Percentiles rank a stretch among this genome's conserved stretches.
Conservation (phyloP, 257 asterid species). For the Solanum paucissectum region DNA sequence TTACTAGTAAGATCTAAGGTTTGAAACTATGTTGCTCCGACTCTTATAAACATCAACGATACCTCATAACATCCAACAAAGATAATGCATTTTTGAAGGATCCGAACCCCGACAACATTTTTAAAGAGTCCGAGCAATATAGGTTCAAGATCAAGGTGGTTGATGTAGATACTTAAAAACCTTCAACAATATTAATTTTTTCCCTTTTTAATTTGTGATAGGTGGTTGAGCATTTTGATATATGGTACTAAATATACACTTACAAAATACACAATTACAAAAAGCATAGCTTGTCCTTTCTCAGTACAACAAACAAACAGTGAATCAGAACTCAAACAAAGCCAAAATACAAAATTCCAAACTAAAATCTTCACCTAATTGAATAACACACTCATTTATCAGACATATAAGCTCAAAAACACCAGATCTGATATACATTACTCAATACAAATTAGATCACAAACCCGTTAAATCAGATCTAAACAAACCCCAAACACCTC, state of each 20-base stretch:
- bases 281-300: not conserved
- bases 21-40: not conserved
- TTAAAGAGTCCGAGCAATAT: not conserved
- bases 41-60: not conserved
- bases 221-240: not conserved
- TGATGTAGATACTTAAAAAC: not conserved
- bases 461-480: slow-evolving; percentile 8
- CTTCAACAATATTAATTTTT: not conserved
- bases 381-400: not conserved
- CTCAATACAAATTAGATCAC: not conserved
- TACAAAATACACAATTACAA: not conserved
- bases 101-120: not conserved
- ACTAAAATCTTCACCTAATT: not conserved
- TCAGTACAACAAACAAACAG: not conserved
- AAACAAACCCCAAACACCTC: not conserved
- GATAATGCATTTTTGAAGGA: not conserved
- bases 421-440: not conserved
- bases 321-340: not conserved
- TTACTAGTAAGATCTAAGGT: not conserved
- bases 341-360: not conserved
- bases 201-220: not conserved
- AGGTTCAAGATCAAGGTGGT: not conserved
- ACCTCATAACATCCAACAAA: not conserved
- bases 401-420: not conserved
- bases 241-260: not conserved